Conservation (phyloP, 768 basidiomycete genomes). For the Lyophyllum decastes region DNA sequence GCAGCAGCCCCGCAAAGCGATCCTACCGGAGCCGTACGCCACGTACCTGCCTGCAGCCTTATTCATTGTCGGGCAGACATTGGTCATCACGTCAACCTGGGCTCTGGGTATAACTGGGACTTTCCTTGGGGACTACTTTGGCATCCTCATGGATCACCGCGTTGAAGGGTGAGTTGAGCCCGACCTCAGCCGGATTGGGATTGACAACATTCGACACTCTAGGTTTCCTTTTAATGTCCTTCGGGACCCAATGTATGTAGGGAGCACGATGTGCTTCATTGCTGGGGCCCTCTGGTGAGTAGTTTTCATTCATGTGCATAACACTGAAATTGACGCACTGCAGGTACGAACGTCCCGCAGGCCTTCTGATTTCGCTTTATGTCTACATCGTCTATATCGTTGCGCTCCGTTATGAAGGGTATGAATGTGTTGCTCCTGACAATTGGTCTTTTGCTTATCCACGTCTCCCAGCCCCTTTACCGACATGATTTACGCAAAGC, state of each 20-base stretch:
- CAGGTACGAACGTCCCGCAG: slow-evolving; percentile 87
- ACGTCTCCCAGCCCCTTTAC: slow-evolving; percentile 63
- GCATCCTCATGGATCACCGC: slow-evolving; percentile 82
- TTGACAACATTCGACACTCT: background rate
- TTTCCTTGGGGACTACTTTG: slow-evolving; percentile 86
- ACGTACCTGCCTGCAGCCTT: slow-evolving; percentile 60
- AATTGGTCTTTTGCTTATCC: background rate
- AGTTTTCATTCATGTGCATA: background rate
- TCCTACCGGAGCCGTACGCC: slow-evolving; percentile 68
- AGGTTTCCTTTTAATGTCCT: slow-evolving; percentile 95
- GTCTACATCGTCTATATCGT: slow-evolving; percentile 84
- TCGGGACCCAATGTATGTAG: slow-evolving; percentile 95
- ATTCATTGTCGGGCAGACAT: slow-evolving; percentile 74
- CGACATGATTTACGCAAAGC: slow-evolving; percentile 76
- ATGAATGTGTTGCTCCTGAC: background rate
- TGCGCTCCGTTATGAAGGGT: slow-evolving; percentile 92
- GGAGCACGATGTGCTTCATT: slow-evolving; percentile 87
- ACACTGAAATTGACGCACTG: background rate
- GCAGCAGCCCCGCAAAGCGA: slow-evolving; percentile 69
- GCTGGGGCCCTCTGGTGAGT: slow-evolving; percentile 85
- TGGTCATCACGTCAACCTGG: slow-evolving; percentile 89
- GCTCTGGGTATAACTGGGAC: slow-evolving; percentile 92
- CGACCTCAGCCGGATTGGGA: background rate
- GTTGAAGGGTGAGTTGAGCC: slow-evolving; percentile 65
- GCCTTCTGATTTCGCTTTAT: slow-evolving; percentile 75